Evolutionary conservation across 75 land plant genomes (phyloP), one percentile per base, ranked within the genome.

Genomic region (Pinus tabuliformis): DNA sequence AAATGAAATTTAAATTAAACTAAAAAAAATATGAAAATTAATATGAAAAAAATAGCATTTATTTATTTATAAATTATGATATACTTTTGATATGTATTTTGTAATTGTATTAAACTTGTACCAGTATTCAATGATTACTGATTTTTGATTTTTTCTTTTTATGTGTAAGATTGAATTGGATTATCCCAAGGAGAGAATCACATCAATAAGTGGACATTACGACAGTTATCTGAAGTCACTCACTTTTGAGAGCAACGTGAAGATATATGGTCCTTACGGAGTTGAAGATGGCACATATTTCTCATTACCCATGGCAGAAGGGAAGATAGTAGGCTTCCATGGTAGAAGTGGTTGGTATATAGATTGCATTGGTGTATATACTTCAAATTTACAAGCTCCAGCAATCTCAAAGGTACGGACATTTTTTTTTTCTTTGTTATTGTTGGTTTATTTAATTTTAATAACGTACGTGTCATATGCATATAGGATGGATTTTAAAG

Each of bases 251-350:
- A 82, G 81, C 2, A 85, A 33, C 21, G 0, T 75, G 13, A 75
- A 77, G 11, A 85, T 75, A 49, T 82, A 77, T 56, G 90, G 87
- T 30, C 90, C 90, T 9, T 88, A 59, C 73, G 90, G 90, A 1
- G 83, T 75, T 59, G 90, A 88, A 57, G 2, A 74, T 1, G 90
- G 87, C 13, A 82, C 79, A 18, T 80, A 28, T 72, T 88, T 88
- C 74, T 77, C 83, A 36, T 85, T 82, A 52, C 28, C 79, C 4
- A 82, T 70, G 6, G 82, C 79, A 7, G 84, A 80, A 24, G 90
- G 90, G 21, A 85, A 88, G 52, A 80, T 88, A 62, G 81, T 84
- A 16, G 90, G 90, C 6, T 73, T 49, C 22, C 74, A 56, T 56
- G 74, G 74, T 56, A 5, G 58, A 66, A 24, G 62, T 37, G 86